Evolutionary conservation across 176 grass and related monocot genomes (phyloP).

Genomic region (Rhipidocladum racemiflorum): DNA sequence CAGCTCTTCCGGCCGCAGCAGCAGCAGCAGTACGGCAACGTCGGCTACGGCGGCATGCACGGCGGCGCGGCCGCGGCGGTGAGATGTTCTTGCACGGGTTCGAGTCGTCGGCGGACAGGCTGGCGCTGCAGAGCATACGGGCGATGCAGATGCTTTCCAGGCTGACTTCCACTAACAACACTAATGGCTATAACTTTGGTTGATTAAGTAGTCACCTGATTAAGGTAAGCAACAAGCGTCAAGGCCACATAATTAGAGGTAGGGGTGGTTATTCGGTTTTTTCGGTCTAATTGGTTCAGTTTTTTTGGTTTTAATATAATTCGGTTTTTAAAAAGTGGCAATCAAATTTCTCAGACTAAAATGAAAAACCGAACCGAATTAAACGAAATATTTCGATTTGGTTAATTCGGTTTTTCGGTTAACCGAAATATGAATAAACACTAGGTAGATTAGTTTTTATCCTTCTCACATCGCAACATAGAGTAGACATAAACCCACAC

Average conservation of each 20-base stretch:
- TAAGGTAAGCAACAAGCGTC: background rate
- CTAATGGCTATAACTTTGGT: slow-evolving; percentile 63
- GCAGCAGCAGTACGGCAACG: slow-evolving; percentile 15
- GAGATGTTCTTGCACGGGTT: slow-evolving; percentile 42
- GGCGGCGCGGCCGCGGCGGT: background rate
- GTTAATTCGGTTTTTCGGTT: too few species aligned
- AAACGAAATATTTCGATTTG: too few species aligned
- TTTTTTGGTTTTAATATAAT: too few species aligned
- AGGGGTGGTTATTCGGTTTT: too few species aligned
- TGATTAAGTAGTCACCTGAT: background rate
- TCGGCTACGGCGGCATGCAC: slow-evolving; percentile 18
- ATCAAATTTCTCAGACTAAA: too few species aligned
- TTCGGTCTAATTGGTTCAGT: too few species aligned
- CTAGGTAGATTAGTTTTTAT: too few species aligned
- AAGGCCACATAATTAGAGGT: background rate
- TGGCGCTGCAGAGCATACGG: slow-evolving; percentile 57
- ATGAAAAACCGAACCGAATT: too few species aligned
- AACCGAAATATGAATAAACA: too few species aligned
- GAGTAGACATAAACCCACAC: too few species aligned
- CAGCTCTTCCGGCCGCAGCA: slow-evolving; percentile 51
- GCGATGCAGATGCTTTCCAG: slow-evolving; percentile 54
- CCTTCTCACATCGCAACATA: too few species aligned
- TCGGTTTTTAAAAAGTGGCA: too few species aligned
- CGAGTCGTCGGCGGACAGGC: slow-evolving; percentile 46
- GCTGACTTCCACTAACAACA: slow-evolving; percentile 56